Base-by-base conservation (phyloP, 1,284 basidiomycete species). In the Trametes sp. region DNA sequence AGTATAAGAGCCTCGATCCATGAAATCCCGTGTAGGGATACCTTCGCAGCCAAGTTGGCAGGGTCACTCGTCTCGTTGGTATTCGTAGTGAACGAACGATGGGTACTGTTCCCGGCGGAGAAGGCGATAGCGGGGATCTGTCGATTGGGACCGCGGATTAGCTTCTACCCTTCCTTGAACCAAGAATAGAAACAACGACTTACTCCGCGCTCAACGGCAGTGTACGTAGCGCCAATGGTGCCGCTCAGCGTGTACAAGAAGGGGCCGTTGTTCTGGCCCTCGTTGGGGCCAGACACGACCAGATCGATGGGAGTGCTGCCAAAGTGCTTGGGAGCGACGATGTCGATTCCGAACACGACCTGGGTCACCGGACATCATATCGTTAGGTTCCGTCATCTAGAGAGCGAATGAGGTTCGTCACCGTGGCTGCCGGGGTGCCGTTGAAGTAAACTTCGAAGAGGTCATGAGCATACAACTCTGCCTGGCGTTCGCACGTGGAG, bases 281-380 rank as follows among this genome's bases (percentile, higher is more conserved):
- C 72, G 48, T 74, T 74, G 1, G 73, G 73, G 23, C 73, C 72
- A 28, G 71, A 69, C 10, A 74, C 72, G 16, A 73, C 72, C 31
- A 74, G 56, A 56, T 74, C 72, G 28, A 74, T 62, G 31, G 67
- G 66, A 42, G 63, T 48, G 23, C 64, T 69, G 4, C 66, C 68
- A 42, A 73, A 72, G 52, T 69, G 63, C 49, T 62, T 58, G 21
- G 73, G 72, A n/a, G 69, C 69, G 23, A 74, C 56, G 44, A 74
- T 66, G 54, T 73, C 72, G 10, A 74, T 58, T 0, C 64, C 73
- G 53, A 74, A 74, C 41, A 70, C 57, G 23, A 66, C 69, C 72
- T 73, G 50, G 0, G 29, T 61, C 38, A 51, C 8, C 51, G 4
- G 51, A 36, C 16, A 45, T 26, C 14, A 41, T 24, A 21, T 46